These are phyloP conservation scores for Apiospora rasikravindrae DNA, from an alignment of 2,329 filamentous ascomycete genomes.

Conservation along the genomic window DNA sequence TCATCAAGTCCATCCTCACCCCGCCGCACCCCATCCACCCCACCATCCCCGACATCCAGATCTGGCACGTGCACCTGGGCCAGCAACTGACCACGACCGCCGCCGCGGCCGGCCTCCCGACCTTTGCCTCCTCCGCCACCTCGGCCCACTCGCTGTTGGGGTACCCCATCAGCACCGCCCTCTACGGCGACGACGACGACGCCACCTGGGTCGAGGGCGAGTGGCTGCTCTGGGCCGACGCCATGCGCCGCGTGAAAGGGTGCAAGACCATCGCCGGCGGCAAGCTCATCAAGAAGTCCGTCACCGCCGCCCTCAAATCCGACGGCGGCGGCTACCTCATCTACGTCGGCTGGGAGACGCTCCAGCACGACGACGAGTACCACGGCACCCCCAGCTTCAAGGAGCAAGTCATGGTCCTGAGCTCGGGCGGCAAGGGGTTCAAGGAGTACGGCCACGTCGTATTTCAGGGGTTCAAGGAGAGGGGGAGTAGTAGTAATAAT, in stretches of 20 bases:
- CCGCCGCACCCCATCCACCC: slow-evolving; percentile 17
- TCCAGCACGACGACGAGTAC: slow-evolving; percentile 8
- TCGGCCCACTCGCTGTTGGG: neutral
- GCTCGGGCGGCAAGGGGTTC: neutral
- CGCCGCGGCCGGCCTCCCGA: neutral
- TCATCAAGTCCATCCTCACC: slow-evolving; percentile 17
- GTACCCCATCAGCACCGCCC: slow-evolving; percentile 5
- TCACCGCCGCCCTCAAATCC: neutral
- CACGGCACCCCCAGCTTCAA: neutral
- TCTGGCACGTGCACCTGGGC: slow-evolving; percentile 15
- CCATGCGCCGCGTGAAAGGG: neutral
- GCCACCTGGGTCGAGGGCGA: neutral
- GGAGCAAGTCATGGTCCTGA: slow-evolving; percentile 6
- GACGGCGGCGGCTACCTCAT: neutral
- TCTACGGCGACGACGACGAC: slow-evolving; percentile 3
- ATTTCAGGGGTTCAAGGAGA: slow-evolving; percentile 13
- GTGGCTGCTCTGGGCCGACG: slow-evolving; percentile 9
- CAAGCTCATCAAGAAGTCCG: neutral
- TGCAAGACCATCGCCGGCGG: slow-evolving; percentile 6
- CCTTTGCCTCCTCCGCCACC: too few species aligned
- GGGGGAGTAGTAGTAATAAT: neutral
- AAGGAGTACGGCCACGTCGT: slow-evolving; percentile 14
- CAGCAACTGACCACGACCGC: neutral
- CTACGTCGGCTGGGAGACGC: slow-evolving; percentile 4
- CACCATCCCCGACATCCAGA: slow-evolving; percentile 18